Evolutionary conservation across 2,329 filamentous ascomycete species (phyloP).

Genomic region (Fusarium sp.): DNA sequence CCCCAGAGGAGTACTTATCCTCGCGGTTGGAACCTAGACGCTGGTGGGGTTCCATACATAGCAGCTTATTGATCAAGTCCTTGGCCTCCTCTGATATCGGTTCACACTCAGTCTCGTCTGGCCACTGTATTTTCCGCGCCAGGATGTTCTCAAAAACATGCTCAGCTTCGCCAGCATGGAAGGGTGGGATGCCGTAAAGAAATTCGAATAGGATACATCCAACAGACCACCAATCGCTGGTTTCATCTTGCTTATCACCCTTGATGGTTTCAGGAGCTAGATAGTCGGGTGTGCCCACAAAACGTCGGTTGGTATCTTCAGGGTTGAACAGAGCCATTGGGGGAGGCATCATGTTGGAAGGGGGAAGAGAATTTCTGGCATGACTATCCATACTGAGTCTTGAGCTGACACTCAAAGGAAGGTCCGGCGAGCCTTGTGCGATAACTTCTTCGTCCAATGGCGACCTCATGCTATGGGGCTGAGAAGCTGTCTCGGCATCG

Average conservation of each 20-base stretch:
- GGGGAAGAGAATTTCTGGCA: constrained; percentile 50
- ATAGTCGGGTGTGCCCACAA: constrained; percentile 97
- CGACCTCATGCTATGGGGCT: constrained; percentile 60
- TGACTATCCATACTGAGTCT: constrained; percentile 49
- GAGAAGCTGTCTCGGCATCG: constrained; percentile 60
- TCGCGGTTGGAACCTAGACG: constrained; percentile 86
- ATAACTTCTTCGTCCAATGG: constrained; percentile 81
- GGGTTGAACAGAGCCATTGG: constrained; percentile 96
- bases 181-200: constrained; percentile 90
- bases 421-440: constrained; percentile 78
- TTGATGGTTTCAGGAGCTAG: constrained; percentile 96
- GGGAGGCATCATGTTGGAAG: constrained; percentile 80
- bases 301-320: constrained; percentile 89
- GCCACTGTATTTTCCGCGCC: constrained; percentile 89
- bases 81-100: constrained; percentile 84
- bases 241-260: constrained; percentile 93
- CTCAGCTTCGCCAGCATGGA: constrained; percentile 89
- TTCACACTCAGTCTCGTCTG: constrained; percentile 79
- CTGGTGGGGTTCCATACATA: constrained; percentile 83
- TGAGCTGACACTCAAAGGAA: constrained; percentile 58
- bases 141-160: constrained; percentile 97
- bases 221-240: constrained; percentile 99
- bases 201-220: constrained; percentile 98
- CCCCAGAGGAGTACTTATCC: constrained; percentile 83
- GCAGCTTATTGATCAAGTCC: constrained; percentile 90